Evolutionary conservation across 306 rosid species (phyloP), one percentile per base, ranked within the genome.

Genomic region (Prunus armeniaca): DNA sequence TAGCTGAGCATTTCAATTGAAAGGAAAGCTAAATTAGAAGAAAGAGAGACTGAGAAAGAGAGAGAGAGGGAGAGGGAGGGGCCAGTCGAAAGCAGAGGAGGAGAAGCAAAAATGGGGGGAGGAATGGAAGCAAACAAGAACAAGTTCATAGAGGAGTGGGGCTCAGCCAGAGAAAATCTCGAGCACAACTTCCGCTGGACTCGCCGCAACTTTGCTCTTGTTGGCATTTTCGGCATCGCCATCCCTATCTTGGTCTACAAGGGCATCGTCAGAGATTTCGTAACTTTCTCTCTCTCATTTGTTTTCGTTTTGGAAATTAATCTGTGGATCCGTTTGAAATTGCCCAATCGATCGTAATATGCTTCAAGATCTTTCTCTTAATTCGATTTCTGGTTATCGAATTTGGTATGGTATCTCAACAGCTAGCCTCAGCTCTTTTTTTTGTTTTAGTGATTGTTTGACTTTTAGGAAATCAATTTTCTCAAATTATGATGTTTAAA

Each of bases 41-140:
- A 34, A 30, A 70, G n/a, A 67, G 71, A 38, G 43, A 38, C 43
- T 38, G 9, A 25, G 3, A 47, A 9, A 17, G 22, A 51, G 20
- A 9, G 67, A 28, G 66, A 18, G 2, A 65, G 54, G 27, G 34
- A 2, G 55, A 19, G 66, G 25, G 55, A 19, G 66, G 25, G 78
- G 18, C 15, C 3, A 51, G 65, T 11, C 8, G 3, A 22, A 17
- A 58, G 25, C 54, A 41, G 76, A 41, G 45, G 6, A 4, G 20
- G 54, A 52, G 69, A 30, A 46, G 78, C 62, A 34, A 84, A 79
- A 55, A 95, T 95, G 99, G 99, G 89, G 0, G 99, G 99, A 73
- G 99, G 99, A 83, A 92, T 95, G 99, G 99, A 91, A 79, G 79
- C 93, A 10, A 78, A 88, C 80, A 95, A 95, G 91, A 95, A 95